A percentile compares a stretch with the other conserved stretches of the same genome.
These are phyloP conservation scores for Epichloe elymi DNA, from an alignment of 2,329 filamentous ascomycete species.

Conservation along the genomic window DNA sequence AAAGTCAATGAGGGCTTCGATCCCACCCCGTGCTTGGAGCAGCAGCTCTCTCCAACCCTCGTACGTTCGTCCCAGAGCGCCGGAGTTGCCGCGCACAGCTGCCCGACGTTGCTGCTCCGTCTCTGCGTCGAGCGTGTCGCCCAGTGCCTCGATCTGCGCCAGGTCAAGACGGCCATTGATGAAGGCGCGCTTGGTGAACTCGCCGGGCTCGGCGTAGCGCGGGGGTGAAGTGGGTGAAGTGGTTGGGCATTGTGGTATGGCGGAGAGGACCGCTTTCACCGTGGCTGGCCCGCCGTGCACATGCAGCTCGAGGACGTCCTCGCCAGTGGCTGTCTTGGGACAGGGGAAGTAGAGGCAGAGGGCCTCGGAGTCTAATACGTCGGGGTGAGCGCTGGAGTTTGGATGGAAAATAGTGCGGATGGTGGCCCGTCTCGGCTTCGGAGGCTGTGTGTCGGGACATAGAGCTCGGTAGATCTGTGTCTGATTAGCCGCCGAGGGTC, in stretches of 20 bases:
- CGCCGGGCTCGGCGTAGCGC: conserved; percentile 85
- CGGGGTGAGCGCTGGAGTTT: conserved; percentile 2
- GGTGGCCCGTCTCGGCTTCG: conserved; percentile 45
- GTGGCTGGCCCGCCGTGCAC: conserved; percentile 88
- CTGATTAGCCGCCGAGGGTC: neutral
- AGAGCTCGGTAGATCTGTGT: conserved; percentile 35
- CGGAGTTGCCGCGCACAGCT: conserved; percentile 66
- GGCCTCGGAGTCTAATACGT: conserved; percentile 62
- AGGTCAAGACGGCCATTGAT: conserved; percentile 75
- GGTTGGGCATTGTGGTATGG: conserved; percentile 46
- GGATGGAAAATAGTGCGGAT: conserved; percentile 61
- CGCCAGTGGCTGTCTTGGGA: conserved; percentile 77
- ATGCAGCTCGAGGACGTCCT: conserved; percentile 85
- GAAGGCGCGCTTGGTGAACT: conserved; percentile 90
- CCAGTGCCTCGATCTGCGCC: conserved; percentile 62
- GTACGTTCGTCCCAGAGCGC: conserved; percentile 59
- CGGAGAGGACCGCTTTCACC: conserved; percentile 70
- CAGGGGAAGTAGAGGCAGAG: conserved; percentile 71
- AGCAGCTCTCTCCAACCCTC: conserved; percentile 69
- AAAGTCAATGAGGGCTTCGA: conserved; percentile 95
- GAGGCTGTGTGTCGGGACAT: conserved; percentile 32
- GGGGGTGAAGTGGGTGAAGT: conserved; percentile 27
- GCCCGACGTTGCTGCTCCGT: conserved; percentile 89
- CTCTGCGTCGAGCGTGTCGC: conserved; percentile 51
- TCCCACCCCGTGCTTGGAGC: conserved; percentile 70